Evolutionary conservation across 106 monocot species (phyloP), one percentile per base, ranked within the genome.

Genomic region (Dendrobium catenatum): DNA sequence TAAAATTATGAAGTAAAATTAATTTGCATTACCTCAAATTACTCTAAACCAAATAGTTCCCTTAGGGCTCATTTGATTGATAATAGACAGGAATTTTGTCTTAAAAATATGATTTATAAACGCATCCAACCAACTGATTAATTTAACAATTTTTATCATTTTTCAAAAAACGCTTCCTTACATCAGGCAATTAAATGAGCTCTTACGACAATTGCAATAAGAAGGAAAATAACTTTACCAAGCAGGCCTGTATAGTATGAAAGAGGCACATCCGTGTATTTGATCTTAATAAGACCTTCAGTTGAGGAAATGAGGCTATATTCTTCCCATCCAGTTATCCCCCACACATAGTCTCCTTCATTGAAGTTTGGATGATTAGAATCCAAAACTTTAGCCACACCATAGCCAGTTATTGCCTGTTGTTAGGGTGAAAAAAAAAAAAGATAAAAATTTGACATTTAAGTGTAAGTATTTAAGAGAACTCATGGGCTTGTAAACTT

Each of bases 181-280:
- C 51, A 51, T 51, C 51, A 51, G 13, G 13, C 11, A 11, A 51
- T 0, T 2, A 51, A 51, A 51, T 51, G 51, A 51, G 10, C 51
- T 2, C 51, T 51, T 51, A 51, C 51, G 13, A 51, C 0, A 51
- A 51, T 22, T 22, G 22, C n/a, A 64, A 13, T 24, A 22, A 64
- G 5, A 64, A 4, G 16, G 19, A n/a, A 64, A 64, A 64, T 6
- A 64, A n/a, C 42, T 66, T 83, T 47, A 87, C 83, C 87, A 59
- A 87, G 80, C 29, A 87, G 77, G 1, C 87, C 87, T 17, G 81
- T 83, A 55, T 80, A 87, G 22, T 87, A 87, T 26, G 86, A 83
- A 78, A 83, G 86, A 15, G 86, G 86, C 2, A 87, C 37, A 78
- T 87, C 83, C n/a, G 83, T 83, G 46, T 81, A 73, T 78, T 54